Percentiles rank a stretch among this genome's conserved stretches.
phyloP scores from a whole-genome alignment of 2,329 filamentous ascomycete genomes.

The Penicillium sp. region DNA sequence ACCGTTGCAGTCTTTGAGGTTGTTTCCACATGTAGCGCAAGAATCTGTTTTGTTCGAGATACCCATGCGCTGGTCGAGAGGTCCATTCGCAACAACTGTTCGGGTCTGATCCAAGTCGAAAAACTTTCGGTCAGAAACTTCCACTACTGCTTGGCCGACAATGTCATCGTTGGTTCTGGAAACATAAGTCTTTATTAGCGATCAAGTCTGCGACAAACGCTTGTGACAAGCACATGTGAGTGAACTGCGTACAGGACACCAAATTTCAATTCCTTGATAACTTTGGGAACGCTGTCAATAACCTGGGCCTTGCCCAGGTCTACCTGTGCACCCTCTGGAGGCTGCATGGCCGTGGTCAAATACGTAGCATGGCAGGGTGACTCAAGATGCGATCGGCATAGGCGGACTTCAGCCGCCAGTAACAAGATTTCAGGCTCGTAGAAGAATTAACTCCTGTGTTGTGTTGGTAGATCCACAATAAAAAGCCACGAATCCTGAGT shows the following conservation, averaged over 20 bases:
- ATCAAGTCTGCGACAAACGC: slow-evolving; percentile 11
- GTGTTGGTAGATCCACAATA: not conserved
- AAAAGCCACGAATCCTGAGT: not conserved
- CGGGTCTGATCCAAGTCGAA: slow-evolving; percentile 85
- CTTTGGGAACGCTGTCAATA: slow-evolving; percentile 81
- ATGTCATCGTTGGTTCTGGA: slow-evolving; percentile 84
- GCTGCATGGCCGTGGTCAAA: slow-evolving; percentile 41
- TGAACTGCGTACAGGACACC: slow-evolving; percentile 70
- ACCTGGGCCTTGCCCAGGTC: slow-evolving; percentile 75
- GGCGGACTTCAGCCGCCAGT: slow-evolving; percentile 19
- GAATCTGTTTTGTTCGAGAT: slow-evolving; percentile 78
- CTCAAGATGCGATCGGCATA: slow-evolving; percentile 24
- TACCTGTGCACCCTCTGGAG: slow-evolving; percentile 46
- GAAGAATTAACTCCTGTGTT: not conserved
- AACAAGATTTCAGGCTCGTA: not conserved
- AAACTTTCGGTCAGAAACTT: slow-evolving; percentile 89
- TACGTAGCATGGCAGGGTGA: slow-evolving; percentile 37
- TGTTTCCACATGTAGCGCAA: slow-evolving; percentile 80
- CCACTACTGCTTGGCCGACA: slow-evolving; percentile 88
- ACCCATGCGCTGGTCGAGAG: slow-evolving; percentile 82
- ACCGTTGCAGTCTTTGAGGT: slow-evolving; percentile 80
- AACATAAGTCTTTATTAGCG: slow-evolving; percentile 15
- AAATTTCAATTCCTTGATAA: slow-evolving; percentile 90
- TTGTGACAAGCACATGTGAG: slow-evolving; percentile 2
- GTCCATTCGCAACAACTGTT: slow-evolving; percentile 74